Conservation (phyloP, 257 asterid species). For the Prunella vulgaris region DNA sequence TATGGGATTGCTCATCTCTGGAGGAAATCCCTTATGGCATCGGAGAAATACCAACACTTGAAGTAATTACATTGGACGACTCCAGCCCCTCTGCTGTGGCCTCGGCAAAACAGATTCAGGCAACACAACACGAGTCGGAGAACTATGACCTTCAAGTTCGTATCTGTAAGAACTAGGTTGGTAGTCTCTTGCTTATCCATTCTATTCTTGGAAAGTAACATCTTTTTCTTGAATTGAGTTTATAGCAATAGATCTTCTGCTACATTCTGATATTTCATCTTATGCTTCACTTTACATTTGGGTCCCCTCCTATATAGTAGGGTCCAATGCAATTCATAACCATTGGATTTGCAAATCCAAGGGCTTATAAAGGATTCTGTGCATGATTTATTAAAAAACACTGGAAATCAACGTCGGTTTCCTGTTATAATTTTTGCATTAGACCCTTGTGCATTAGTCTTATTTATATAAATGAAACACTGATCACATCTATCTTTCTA, state of each 20-base stretch:
- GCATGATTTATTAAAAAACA: too few relatives aligned
- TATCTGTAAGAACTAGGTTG: background rate
- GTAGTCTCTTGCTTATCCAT: background rate
- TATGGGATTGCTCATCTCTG: background rate
- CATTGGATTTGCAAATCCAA: too few relatives aligned
- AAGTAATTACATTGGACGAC: conserved; percentile 1
- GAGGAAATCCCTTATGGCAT: conserved; percentile 16
- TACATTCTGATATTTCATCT: background rate
- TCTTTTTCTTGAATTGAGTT: too few relatives aligned
- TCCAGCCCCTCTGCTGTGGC: background rate
- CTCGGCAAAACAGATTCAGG: conserved; percentile 7
- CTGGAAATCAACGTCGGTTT: too few relatives aligned
- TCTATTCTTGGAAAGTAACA: background rate
- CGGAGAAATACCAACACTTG: conserved; percentile 16
- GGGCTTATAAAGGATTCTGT: too few relatives aligned
- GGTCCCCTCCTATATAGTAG: too few relatives aligned
- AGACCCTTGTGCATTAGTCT: too few relatives aligned
- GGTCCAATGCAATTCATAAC: too few relatives aligned
- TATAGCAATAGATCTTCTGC: background rate
- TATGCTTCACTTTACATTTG: background rate
- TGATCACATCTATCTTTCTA: too few relatives aligned
- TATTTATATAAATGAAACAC: too few relatives aligned
- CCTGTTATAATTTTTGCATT: too few relatives aligned
- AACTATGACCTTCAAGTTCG: conserved; percentile 16
- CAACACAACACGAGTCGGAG: conserved; percentile 18